Conservation (phyloP, 768 basidiomycete species). For the Mycena floridula region DNA sequence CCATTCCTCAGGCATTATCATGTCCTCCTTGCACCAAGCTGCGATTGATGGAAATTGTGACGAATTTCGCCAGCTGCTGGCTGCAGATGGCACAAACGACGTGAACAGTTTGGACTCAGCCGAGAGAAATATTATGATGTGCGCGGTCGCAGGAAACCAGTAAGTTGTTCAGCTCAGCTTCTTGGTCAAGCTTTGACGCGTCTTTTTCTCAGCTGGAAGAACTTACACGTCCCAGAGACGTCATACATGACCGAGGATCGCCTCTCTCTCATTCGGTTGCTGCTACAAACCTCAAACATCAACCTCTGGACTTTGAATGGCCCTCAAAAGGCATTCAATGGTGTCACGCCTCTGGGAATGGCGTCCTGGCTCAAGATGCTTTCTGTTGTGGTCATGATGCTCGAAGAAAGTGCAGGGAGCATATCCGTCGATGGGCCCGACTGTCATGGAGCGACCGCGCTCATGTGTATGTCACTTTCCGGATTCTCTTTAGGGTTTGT, state of each 20-base stretch:
- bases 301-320: slow-evolving; percentile 70
- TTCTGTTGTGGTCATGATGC: slow-evolving; percentile 52
- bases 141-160: slow-evolving; percentile 70
- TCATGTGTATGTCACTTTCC: slow-evolving; percentile 64
- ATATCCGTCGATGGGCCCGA: slow-evolving; percentile 75
- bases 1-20: too few species aligned
- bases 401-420: slow-evolving; percentile 53
- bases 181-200: slow-evolving; percentile 5
- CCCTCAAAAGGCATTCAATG: slow-evolving; percentile 62
- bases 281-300: slow-evolving; percentile 50
- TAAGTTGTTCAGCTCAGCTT: slow-evolving; percentile 25
- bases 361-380: slow-evolving; percentile 73
- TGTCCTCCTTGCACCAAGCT: slow-evolving; percentile 52
- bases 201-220: slow-evolving; percentile 48
- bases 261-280: slow-evolving; percentile 47
- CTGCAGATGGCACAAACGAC: slow-evolving; percentile 55
- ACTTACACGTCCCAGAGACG: slow-evolving; percentile 65
- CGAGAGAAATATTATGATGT: slow-evolving; percentile 61
- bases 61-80: slow-evolving; percentile 47
- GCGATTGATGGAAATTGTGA: slow-evolving; percentile 52
- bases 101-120: slow-evolving; percentile 57
- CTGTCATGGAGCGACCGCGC: slow-evolving; percentile 66
- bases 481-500: slow-evolving; percentile 6
- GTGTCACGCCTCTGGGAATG: slow-evolving; percentile 73
- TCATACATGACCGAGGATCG: slow-evolving; percentile 55